Conservation (phyloP, 2,329 filamentous ascomycete genomes). For the Drechslerella coelobrocha region DNA sequence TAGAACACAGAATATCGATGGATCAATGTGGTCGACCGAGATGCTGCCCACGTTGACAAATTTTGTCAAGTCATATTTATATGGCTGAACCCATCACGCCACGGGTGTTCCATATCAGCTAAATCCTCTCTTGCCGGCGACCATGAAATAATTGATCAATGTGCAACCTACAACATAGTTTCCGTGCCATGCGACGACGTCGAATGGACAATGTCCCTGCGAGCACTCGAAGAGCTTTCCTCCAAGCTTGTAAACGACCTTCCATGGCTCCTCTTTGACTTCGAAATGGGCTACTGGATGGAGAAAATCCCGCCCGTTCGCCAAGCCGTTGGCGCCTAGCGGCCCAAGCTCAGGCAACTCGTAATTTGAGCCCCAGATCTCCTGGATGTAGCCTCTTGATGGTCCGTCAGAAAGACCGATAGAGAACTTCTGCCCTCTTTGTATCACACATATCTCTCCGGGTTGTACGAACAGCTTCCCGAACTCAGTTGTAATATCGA, state of each 20-base stretch:
- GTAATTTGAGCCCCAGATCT: slow-evolving; percentile 71
- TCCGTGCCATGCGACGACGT: slow-evolving; percentile 76
- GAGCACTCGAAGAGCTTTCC: slow-evolving; percentile 68
- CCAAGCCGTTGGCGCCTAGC: slow-evolving; percentile 70
- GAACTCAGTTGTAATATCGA: slow-evolving; percentile 74
- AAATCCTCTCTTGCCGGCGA: not conserved
- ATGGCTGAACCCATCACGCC: slow-evolving; percentile 56
- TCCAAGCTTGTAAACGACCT: slow-evolving; percentile 68
- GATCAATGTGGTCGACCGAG: slow-evolving; percentile 71
- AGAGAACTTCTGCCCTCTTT: slow-evolving; percentile 69
- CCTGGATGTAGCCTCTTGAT: slow-evolving; percentile 71
- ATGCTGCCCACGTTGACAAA: slow-evolving; percentile 68
- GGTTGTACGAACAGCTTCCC: slow-evolving; percentile 70
- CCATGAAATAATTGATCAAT: not conserved
- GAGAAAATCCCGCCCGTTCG: slow-evolving; percentile 71
- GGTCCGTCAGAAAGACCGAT: slow-evolving; percentile 68
- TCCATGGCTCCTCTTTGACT: slow-evolving; percentile 64
- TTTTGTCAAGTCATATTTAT: slow-evolving; percentile 66
- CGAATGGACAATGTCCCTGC: slow-evolving; percentile 72
- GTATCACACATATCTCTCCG: slow-evolving; percentile 72
- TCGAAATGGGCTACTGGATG: slow-evolving; percentile 64
- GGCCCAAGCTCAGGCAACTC: slow-evolving; percentile 72
- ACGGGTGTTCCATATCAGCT: not conserved
- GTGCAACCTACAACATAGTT: slow-evolving; percentile 63
- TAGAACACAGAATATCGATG: slow-evolving; percentile 71